phyloP scores from a whole-genome alignment of 2,329 filamentous ascomycete genomes.

The Pseudocercospora cruenta region DNA sequence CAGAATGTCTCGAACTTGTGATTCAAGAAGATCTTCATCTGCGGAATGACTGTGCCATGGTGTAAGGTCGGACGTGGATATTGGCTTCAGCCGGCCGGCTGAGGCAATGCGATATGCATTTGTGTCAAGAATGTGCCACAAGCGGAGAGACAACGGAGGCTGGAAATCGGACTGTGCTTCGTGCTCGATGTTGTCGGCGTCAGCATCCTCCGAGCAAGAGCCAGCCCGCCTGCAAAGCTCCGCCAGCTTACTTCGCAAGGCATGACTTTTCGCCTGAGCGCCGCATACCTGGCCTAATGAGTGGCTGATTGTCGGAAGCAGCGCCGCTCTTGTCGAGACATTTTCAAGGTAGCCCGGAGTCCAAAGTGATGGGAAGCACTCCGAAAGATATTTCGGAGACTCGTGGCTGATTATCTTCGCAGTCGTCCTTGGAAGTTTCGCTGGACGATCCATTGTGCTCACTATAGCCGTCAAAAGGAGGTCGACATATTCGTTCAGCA shows the following conservation, averaged over 20 bases:
- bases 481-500: background rate
- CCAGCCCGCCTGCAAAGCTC: slow-evolving; percentile 15
- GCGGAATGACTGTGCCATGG: background rate
- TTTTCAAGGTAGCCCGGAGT: slow-evolving; percentile 43
- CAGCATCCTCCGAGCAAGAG: background rate
- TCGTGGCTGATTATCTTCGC: slow-evolving; percentile 40
- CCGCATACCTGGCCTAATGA: slow-evolving; percentile 32
- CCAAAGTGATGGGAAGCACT: slow-evolving; percentile 47
- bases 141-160: background rate
- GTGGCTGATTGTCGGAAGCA: slow-evolving; percentile 45
- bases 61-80: background rate
- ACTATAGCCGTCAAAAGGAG: slow-evolving; percentile 34
- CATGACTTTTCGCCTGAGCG: slow-evolving; percentile 12
- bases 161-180: background rate
- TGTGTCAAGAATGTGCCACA: slow-evolving; percentile 12
- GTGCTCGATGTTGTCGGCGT: background rate
- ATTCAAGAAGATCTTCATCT: slow-evolving; percentile 6
- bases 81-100: background rate
- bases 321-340: slow-evolving; percentile 34
- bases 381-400: slow-evolving; percentile 40
- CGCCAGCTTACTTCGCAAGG: slow-evolving; percentile 20
- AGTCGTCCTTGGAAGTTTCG: slow-evolving; percentile 30
- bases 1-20: background rate
- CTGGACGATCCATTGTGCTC: slow-evolving; percentile 39
- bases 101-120: background rate